Evolutionary conservation across 1,284 basidiomycete genomes (phyloP).

Genomic region (Lignosus rhinocerotis): DNA sequence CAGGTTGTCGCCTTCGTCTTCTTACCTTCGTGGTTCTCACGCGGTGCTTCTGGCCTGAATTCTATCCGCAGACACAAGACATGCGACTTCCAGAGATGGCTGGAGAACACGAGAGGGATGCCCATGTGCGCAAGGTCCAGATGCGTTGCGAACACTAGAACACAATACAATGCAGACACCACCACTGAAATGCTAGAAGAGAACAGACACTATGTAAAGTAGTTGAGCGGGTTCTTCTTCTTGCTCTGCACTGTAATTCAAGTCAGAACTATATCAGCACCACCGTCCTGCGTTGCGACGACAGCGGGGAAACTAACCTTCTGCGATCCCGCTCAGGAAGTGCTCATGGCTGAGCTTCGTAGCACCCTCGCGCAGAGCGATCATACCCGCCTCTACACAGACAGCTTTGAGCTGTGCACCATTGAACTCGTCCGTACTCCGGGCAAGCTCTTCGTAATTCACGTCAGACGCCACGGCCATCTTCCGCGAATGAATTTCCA

Average conservation of each 20-base stretch:
- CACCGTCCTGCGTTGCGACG: background rate
- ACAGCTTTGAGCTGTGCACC: conserved; percentile 84
- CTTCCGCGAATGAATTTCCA: conserved; percentile 89
- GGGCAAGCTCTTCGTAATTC: conserved; percentile 77
- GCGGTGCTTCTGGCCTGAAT: conserved; percentile 19
- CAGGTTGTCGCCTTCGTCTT: background rate
- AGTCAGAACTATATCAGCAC: background rate
- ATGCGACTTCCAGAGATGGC: background rate
- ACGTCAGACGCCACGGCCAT: conserved; percentile 81
- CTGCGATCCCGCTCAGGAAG: conserved; percentile 90
- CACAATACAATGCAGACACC: conserved; percentile 15
- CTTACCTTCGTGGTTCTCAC: conserved; percentile 9
- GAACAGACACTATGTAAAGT: conserved; percentile 68
- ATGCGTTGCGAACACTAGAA: conserved; percentile 16
- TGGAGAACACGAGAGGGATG: conserved; percentile 10
- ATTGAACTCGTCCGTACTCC: conserved; percentile 80
- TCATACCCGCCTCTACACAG: conserved; percentile 99
- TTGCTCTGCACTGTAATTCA: conserved; percentile 78
- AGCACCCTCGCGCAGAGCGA: conserved; percentile 92
- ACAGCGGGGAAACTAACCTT: conserved; percentile 56
- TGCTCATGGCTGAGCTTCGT: conserved; percentile 90
- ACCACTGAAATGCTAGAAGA: conserved; percentile 12
- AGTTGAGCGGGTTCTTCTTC: conserved; percentile 95
- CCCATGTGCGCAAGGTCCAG: conserved; percentile 9
- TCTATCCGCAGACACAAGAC: conserved; percentile 14